Evolutionary conservation across 140 eudicot genomes (phyloP).

Genomic region (Ambrosia hybrid): DNA sequence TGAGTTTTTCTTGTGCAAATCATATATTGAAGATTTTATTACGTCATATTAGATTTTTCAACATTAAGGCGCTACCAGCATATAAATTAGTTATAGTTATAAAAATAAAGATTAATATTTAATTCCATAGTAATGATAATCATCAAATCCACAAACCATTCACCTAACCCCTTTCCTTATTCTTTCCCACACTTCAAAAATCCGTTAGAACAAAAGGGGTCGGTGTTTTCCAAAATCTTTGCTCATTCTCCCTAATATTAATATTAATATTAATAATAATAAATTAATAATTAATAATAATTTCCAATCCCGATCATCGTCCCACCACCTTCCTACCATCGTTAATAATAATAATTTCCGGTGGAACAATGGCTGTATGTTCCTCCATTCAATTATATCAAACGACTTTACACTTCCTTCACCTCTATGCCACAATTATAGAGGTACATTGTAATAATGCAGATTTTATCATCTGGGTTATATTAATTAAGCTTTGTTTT

Average conservation of each 20-base stretch:
- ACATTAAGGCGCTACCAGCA: too few relatives aligned
- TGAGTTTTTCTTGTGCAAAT: too few relatives aligned
- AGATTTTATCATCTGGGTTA: background rate
- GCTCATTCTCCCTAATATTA: constrained; percentile 9
- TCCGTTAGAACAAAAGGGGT: constrained; percentile 7
- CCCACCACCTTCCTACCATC: constrained; percentile 22
- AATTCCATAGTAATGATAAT: too few relatives aligned
- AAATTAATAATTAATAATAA: too few relatives aligned
- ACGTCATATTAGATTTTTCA: too few relatives aligned
- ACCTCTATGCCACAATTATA: constrained; percentile 10
- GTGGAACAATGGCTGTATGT: constrained; percentile 13
- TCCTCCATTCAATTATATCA: constrained; percentile 9
- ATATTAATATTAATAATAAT: too few relatives aligned
- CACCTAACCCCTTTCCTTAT: background rate
- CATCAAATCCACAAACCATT: background rate
- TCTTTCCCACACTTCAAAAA: background rate
- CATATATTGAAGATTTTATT: too few relatives aligned
- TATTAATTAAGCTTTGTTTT: background rate
- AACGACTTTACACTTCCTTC: constrained; percentile 21
- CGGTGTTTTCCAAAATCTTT: constrained; percentile 9
- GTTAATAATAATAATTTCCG: background rate
- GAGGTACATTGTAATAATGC: background rate
- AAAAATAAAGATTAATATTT: too few relatives aligned
- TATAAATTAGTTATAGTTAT: too few relatives aligned
- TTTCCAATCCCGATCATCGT: background rate